Base-by-base conservation (phyloP, 1,284 basidiomycete genomes). In the Clitocybe nebularis region DNA sequence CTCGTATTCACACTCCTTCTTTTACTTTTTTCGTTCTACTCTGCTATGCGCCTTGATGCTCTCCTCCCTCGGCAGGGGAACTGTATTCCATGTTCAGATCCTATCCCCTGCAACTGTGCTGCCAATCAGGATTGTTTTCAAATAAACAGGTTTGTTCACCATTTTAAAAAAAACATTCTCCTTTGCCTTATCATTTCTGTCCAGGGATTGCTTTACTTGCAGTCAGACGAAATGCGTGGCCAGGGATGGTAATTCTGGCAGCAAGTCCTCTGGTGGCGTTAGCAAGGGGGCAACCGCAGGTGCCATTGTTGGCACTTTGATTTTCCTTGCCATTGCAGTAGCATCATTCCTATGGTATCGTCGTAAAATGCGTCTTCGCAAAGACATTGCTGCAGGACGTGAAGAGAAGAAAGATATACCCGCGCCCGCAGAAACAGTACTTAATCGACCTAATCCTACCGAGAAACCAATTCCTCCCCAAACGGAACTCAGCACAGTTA, bases 241-340 rank as follows among this genome's bases (percentile, higher is more conserved):
- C 23, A 60, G 48, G 44, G 52, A 52, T 24, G n/a, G n/a, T n/a
- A 40, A n/a, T 45, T 50, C 53, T 10, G 28, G 36, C 16, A 41
- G 44, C 54, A 45, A 51, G 11, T 35, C 59, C 14, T 62, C 63
- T 16, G 58, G 62, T 5, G 46, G 47, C 23, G 66, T 79, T 38
- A 81, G 81, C 56, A 70, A 74, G 44, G 84, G 84, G 34, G 84
- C 81, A 3, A 69, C 87, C n/a, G 86, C 82, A 20, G 86, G 84
- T 36, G 84, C 78, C 30, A 72, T 89, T 45, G 64, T 87, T 30
- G 84, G 77, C 25, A 68, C 71, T 7, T 53, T 89, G 36, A 57
- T 81, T n/a, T 74, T 85, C 54, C 63, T 88, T 26, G 68, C 65
- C 11, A 58, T 74, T 30, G 69, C 68, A 9, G 51, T 80, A 30